Base-by-base conservation (phyloP, 163 green algal species). In the Chloromonas sp. region DNA sequence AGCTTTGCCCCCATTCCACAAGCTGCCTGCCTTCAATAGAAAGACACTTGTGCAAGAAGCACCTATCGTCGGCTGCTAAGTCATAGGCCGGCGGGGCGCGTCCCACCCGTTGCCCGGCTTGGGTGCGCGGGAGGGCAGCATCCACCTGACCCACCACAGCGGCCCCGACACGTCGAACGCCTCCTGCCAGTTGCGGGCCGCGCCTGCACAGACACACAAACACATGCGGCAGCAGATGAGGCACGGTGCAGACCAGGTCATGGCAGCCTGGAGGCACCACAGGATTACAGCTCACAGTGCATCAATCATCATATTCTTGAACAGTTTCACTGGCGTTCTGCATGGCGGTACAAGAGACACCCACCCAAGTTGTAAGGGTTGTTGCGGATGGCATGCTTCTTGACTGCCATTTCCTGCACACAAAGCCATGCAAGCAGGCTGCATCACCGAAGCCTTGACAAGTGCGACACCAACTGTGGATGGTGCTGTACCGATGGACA, bases 81-180 rank as follows among this genome's bases (percentile, higher is more conserved):
- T 36, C 36, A 36, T 36, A 36, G 36, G 36, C 36, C 36, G 36
- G 36, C 36, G 66, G 1, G 78, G 82, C 5, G 86, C 61, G 1
- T 83, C 81, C 57, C 85, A 88, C 3, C 87, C 87, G 71, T 91
- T 91, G 76, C 87, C 87, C 8, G 81, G 81, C 76, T 88, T 88
- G 0, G 81, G 71, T 62, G 78, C 15, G 71, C 84, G 36, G 58
- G 57, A 74, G 0, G 88, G 88, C 58, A 89, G 71, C 78, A 86
- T 79, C 88, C 88, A 91, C 1, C 62, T 13, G 3, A 90, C 58
- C 88, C 88, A 91, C 88, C 88, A 91, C 82, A 76, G 84, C 1
- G 81, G 76, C 1, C 88, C 88, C 61, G 61, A 61, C 82, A 87
- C 84, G 88, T 91, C 85, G 60, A 91, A 89, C 5, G 83, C 83